Conservation (phyloP, 2,329 filamentous ascomycete species). For the Aspergillus sp. region DNA sequence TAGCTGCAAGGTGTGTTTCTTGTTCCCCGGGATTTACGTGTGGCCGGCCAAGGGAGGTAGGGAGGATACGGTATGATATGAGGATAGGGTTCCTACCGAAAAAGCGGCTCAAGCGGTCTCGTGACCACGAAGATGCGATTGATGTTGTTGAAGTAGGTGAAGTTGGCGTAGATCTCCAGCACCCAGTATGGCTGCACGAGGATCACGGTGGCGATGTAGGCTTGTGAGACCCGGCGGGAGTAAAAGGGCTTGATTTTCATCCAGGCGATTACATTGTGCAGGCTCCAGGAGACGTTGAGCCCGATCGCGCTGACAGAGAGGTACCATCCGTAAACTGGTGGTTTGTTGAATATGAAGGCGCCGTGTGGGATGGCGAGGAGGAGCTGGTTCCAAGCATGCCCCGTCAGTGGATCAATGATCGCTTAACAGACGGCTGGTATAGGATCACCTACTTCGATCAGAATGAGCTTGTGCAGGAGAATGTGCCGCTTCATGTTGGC, state of each 20-base stretch:
- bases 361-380: slow-evolving; percentile 61
- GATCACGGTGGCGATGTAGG: slow-evolving; percentile 64
- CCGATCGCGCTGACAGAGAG: slow-evolving; percentile 63
- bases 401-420: too few relatives aligned
- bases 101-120: slow-evolving; percentile 64
- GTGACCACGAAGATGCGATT: slow-evolving; percentile 59
- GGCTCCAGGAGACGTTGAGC: slow-evolving; percentile 64
- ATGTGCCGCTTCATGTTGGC: slow-evolving; percentile 56
- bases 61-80: too few relatives aligned
- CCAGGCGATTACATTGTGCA: slow-evolving; percentile 71
- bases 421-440: neutral
- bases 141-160: slow-evolving; percentile 64
- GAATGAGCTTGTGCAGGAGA: slow-evolving; percentile 56
- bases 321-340: slow-evolving; percentile 66
- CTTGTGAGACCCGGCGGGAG: slow-evolving; percentile 50
- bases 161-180: slow-evolving; percentile 69
- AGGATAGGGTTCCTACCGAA: slow-evolving; percentile 45
- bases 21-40: too few relatives aligned
- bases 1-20: too few relatives aligned
- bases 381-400: slow-evolving; percentile 41
- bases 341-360: slow-evolving; percentile 62
- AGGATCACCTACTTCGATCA: slow-evolving; percentile 49
- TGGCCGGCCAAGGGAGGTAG: too few relatives aligned
- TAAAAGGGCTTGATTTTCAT: slow-evolving; percentile 68
- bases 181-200: slow-evolving; percentile 67